These are phyloP conservation scores for Vinca minor DNA, from an alignment of 257 asterid genomes.

Conservation along the genomic window DNA sequence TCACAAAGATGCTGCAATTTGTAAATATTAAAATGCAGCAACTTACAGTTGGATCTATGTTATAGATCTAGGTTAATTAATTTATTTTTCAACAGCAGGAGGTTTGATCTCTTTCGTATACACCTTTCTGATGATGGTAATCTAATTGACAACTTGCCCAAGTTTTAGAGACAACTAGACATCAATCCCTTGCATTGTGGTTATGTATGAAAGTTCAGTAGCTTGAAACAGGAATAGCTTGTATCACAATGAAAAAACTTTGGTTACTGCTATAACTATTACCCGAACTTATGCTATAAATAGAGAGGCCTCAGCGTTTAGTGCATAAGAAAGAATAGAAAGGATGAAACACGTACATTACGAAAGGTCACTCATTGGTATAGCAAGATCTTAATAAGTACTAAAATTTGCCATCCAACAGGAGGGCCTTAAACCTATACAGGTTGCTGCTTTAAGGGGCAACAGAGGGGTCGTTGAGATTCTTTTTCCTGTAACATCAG, in stretches of 20 bases:
- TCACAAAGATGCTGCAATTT: neutral
- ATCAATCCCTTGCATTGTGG: neutral
- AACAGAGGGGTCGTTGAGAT: conserved; percentile 62
- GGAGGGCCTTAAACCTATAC: conserved; percentile 78
- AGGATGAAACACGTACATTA: neutral
- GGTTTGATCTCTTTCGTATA: too few species aligned
- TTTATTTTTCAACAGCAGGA: too few species aligned
- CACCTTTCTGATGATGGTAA: neutral
- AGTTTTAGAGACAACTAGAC: neutral
- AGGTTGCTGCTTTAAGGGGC: conserved; percentile 71
- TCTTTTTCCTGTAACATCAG: conserved; percentile 58
- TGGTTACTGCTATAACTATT: neutral
- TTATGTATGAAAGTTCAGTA: neutral
- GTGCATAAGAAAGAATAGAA: neutral
- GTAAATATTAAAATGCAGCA: neutral
- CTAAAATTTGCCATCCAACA: conserved; percentile 26
- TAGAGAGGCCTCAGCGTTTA: neutral
- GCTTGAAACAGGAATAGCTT: neutral
- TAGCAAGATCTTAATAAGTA: neutral
- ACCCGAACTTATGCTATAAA: neutral
- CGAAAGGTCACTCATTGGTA: neutral
- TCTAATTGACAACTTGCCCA: neutral
- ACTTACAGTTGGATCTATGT: neutral
- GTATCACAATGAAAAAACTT: neutral
- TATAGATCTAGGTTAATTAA: too few species aligned